Evolutionary conservation across 306 rosid species (phyloP), one percentile per base, ranked within the genome.

Genomic region (Senna tora): DNA sequence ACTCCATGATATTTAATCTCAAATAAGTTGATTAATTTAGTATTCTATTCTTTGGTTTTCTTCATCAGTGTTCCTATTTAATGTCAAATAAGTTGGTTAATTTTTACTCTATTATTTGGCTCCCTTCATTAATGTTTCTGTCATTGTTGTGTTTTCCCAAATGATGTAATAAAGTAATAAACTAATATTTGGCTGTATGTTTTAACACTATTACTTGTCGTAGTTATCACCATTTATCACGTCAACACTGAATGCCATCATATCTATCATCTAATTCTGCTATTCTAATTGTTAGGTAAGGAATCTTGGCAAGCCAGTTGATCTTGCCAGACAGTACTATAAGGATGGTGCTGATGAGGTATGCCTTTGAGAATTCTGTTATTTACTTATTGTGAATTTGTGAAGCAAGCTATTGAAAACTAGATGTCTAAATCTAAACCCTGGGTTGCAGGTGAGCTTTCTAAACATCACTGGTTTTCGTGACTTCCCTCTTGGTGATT

Each of bases 271-370:
- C 72, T 74, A 67, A 73, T 70, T 11, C 54, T 22, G 71, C 58
- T 55, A 38, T 66, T 73, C 36, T 71, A 36, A 33, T 76, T 72
- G 54, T 39, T 71, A 91, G 97, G 99, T 94, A 42, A 89, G 99
- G 79, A 92, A 91, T 83, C 95, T 94, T 72, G 97, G 97, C 50
- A 94, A 91, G 75, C 99, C 99, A 19, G 95, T 94, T 67, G 99
- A 94, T 71, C 99, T 94, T 79, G 99, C 99, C 69, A 79, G 86
- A 68, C 96, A 89, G 62, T 94, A 94, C 80, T 94, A 91, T 87
- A 79, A 64, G 60, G 99, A 89, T 82, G 99, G 96, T 65, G 97
- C 97, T 70, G 99, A 91, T 49, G 99, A 94, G 99, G 99, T 94
- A 82, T 71, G 78, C 54, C 67, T 71, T 74, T 30, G 57, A 67